Percentiles rank a stretch among this genome's conserved stretches.
phyloP scores from a whole-genome alignment of 176 grass and related monocot species.

The Bolboschoenus planiculmis region DNA sequence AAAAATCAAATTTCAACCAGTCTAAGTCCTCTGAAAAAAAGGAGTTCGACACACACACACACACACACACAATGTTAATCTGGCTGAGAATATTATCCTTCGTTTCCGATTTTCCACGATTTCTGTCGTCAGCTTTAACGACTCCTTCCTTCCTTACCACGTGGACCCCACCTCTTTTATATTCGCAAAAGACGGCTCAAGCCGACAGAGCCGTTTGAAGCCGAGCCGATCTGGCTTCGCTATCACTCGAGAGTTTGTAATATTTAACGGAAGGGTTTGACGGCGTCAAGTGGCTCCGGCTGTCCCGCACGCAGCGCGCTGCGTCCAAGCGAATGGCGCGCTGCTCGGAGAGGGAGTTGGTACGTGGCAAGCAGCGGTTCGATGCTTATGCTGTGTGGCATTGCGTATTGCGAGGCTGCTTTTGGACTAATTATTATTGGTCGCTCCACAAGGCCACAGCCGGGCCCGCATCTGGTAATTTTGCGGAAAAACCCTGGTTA shows the following conservation, averaged over 20 bases:
- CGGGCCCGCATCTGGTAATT: neutral
- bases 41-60: neutral
- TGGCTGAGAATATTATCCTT: neutral
- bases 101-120: slow-evolving; percentile 6
- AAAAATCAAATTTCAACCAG: too few relatives aligned
- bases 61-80: neutral
- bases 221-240: neutral
- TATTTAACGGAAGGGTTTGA: neutral
- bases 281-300: neutral
- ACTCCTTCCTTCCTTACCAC: neutral
- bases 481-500: too few relatives aligned
- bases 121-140: neutral
- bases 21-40: neutral
- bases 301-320: slow-evolving; percentile 21
- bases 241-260: neutral
- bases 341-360: too few relatives aligned
- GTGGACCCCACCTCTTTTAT: neutral
- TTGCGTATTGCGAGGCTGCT: neutral
- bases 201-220: neutral
- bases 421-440: neutral
- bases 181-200: neutral
- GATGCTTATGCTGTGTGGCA: neutral
- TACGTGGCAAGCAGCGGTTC: slow-evolving; percentile 6
- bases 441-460: neutral
- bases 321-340: slow-evolving; percentile 6